Percentiles rank a stretch among this genome's conserved stretches.
phyloP scores from a whole-genome alignment of 352 stramenopile species.

The Pythium brachiatum region DNA sequence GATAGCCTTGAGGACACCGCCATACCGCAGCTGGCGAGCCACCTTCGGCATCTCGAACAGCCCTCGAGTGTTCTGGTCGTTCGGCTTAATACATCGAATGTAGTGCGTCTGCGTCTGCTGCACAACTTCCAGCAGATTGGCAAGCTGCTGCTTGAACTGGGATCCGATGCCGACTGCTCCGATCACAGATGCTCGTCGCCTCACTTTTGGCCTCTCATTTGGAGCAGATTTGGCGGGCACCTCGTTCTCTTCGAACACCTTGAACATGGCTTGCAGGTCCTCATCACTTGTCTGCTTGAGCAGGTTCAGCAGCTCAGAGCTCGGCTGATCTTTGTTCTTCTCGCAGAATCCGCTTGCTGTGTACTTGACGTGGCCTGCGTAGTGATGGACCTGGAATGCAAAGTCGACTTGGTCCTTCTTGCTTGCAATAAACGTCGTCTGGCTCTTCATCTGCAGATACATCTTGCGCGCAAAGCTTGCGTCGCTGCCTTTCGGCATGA shows the following conservation, averaged over 20 bases:
- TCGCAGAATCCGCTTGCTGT: conserved; percentile 76
- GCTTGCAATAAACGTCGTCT: conserved; percentile 58
- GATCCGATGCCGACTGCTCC: conserved; percentile 79
- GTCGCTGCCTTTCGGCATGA: conserved; percentile 80
- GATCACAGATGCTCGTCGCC: conserved; percentile 67
- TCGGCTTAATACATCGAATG: conserved; percentile 99
- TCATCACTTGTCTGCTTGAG: conserved; percentile 60
- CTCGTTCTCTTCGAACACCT: conserved; percentile 65
- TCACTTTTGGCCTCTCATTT: conserved; percentile 46
- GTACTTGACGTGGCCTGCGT: conserved; percentile 77
- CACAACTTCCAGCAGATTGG: conserved; percentile 91
- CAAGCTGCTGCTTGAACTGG: conserved; percentile 93
- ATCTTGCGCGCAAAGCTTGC: conserved; percentile 71
- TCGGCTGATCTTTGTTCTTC: conserved; percentile 88
- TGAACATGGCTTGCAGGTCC: conserved; percentile 61
- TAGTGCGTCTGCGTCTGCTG: conserved; percentile 96
- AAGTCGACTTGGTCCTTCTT: conserved; percentile 67
- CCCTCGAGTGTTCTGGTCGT: conserved; percentile 89
- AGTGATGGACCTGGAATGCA: conserved; percentile 80
- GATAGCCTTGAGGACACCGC: conserved; percentile 80
- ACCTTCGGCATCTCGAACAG: conserved; percentile 88
- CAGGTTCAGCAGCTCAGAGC: conserved; percentile 66
- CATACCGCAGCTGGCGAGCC: conserved; percentile 76
- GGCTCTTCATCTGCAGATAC: conserved; percentile 59
- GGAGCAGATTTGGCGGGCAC: conserved; percentile 14